Base-by-base conservation (phyloP, 2,329 filamentous ascomycete genomes). In the Penicillium paneum region DNA sequence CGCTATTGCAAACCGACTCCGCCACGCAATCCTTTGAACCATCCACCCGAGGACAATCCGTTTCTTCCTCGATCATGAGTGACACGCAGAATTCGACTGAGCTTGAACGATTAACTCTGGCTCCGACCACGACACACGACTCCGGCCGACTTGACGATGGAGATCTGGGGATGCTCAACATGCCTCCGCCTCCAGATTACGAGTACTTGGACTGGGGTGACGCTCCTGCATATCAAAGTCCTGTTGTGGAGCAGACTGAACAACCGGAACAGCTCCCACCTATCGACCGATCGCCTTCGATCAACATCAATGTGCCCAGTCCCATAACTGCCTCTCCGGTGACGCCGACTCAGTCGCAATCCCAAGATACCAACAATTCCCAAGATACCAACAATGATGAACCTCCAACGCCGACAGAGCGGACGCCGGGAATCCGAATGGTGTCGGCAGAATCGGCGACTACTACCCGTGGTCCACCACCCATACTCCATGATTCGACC, bases 191-290 rank as follows among this genome's bases (percentile, higher is more conserved):
- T 36, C 75, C 75, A 4, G 70, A 75, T 1, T 78, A 77, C 46
- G 74, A 77, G 3, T 60, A 71, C 26, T 56, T 75, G 28, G 68
- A 74, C 26, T 76, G 74, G 74, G 75, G 74, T 31, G 74, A 77
- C 21, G 75, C 73, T 10, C 75, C 75, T 11, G 67, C 73, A 0
- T 78, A 78, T 52, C 63, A 69, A 35, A 68, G 68, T 40, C 65
- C 68, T 2, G 32, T 61, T 3, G 29, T 55, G 2, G 64, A 66
- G 21, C 55, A 56, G 40, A 54, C 42, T 28, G 49, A 61, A 19
- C 48, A 52, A 8, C 52, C 55, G n/a, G 59, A 56, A 15, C 61
- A 54, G 28, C 46, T 65, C n/a, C 52, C 59, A 8, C 49, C 59
- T 28, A 49, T 63, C 13, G 59, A 62, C 6, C 63, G 64, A 10